Percentiles rank a stretch among this genome's conserved stretches.
Evolutionary conservation across 441 rosid genomes (phyloP).

Genomic region (Sinapis alba): DNA sequence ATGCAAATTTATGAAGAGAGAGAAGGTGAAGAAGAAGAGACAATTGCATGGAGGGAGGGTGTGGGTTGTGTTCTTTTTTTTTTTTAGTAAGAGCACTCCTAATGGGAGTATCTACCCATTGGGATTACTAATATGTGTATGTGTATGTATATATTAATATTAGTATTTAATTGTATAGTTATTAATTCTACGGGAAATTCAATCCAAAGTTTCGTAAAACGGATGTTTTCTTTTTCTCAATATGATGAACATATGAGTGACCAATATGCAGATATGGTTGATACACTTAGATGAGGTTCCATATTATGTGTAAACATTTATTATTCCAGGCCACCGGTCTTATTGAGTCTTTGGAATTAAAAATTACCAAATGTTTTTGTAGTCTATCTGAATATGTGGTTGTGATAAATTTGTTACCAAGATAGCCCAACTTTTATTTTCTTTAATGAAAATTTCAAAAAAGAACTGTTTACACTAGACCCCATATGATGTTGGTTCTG

Average conservation of each 20-base stretch:
- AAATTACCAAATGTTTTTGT: not conserved
- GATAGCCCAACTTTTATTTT: not conserved
- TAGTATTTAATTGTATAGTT: no score
- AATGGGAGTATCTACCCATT: no score
- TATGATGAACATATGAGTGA: conserved; percentile 19
- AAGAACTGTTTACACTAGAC: not conserved
- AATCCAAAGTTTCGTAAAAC: no score
- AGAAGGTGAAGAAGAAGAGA: conserved; percentile 18
- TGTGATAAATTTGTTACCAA: conserved; percentile 1
- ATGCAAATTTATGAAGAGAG: conserved; percentile 28
- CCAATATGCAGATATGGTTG: conserved; percentile 14
- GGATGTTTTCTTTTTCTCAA: conserved; percentile 4
- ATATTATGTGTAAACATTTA: conserved; percentile 13
- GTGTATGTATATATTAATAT: no score
- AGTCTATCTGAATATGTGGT: not conserved
- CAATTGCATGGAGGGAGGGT: conserved; percentile 35
- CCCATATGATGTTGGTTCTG: conserved; percentile 10
- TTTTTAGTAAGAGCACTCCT: no score
- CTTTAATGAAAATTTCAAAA: no score
- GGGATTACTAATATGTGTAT: no score
- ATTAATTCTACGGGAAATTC: no score
- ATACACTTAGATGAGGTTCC: conserved; percentile 1
- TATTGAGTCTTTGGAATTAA: not conserved
- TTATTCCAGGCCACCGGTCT: conserved; percentile 8
- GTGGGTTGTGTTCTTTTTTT: conserved; percentile 43